Evolutionary conservation across 2,329 filamentous ascomycete species (phyloP), one percentile per base, ranked within the genome.

Genomic region (Trichophyton simii): DNA sequence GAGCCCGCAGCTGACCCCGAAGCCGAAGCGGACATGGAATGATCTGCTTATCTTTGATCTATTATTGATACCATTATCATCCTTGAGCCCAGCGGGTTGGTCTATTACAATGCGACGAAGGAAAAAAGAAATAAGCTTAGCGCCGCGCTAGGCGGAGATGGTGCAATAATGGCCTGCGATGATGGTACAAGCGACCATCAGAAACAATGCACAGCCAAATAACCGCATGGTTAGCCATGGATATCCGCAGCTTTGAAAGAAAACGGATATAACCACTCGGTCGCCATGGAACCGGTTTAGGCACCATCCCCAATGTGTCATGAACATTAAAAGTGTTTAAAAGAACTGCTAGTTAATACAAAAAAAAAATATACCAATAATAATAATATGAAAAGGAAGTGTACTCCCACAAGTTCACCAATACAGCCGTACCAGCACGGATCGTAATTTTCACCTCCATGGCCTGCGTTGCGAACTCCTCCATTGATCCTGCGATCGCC

Each of bases 1-100:
- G 91, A 96, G 72, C 87, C 90, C 4, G 82, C 50, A 2, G 50
- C 50, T 13, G 50, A 54, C 9, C 44, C 44, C 9, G 44, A 82
- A 63, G 82, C 84, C 42, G 76, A 78, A 60, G 75, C 79, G 9
- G 34, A 58, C 31, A 38, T 58, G 55, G 28, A 57, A n/a, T 57
- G 52, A 57, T 9, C 9, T 4, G n/a, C 20, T 31, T 9, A 13
- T 20, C 7, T 48, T 2, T 6, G 2, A 13, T 48, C 4, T 20
- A 20, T 9, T 46, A 18, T n/a, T n/a, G 41, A 44, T n/a, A 11
- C 42, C 13, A 22, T 18, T 7, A 20, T 7, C 42, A 46, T 22
- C 15, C 9, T 48, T 6, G 41, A 18, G 41, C 44, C 7, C 3
- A n/a, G 20, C 11, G 2, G 20, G 20, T 11, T 22, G 44, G 4